These are phyloP conservation scores for Yamadazyma phyllophila DNA, from an alignment of 805 yeast species.

Conservation along the genomic window DNA sequence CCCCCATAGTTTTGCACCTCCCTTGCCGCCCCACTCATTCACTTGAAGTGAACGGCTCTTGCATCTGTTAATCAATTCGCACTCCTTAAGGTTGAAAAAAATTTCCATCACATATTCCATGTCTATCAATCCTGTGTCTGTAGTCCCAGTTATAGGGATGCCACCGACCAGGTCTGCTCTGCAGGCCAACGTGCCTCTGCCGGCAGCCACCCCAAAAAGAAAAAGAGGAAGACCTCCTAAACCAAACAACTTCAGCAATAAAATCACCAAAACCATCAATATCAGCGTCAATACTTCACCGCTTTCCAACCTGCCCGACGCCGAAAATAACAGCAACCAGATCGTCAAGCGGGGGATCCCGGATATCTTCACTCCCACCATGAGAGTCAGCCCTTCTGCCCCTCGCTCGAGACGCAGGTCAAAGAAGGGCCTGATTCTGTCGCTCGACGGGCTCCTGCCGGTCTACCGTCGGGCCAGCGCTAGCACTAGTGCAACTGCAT, in stretches of 20 bases:
- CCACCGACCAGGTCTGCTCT: neutral
- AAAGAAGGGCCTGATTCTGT: slow-evolving; percentile 6
- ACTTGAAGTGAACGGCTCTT: slow-evolving; percentile 7
- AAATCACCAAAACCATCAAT: slow-evolving; percentile 40
- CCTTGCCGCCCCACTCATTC: slow-evolving; percentile 6
- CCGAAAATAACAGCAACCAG: slow-evolving; percentile 38
- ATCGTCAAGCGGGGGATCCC: slow-evolving; percentile 41
- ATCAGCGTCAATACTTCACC: slow-evolving; percentile 41
- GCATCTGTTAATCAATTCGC: neutral
- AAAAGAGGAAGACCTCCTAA: slow-evolving; percentile 50
- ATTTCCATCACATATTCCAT: neutral
- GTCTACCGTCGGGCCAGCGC: neutral
- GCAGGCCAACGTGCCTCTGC: neutral
- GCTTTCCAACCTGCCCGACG: slow-evolving; percentile 32
- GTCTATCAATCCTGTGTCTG: neutral
- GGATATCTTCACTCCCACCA: slow-evolving; percentile 41
- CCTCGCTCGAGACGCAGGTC: neutral
- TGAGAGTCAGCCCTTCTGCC: slow-evolving; percentile 38
- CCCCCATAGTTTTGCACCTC: neutral
- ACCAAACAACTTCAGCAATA: slow-evolving; percentile 33
- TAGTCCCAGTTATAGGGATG: neutral
- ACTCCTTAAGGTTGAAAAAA: neutral
- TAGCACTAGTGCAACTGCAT: slow-evolving; percentile 6
- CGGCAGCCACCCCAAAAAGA: slow-evolving; percentile 24
- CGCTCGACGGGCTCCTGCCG: slow-evolving; percentile 2